Evolutionary conservation across 371 early-diverging fungal species (phyloP).

Genomic region (Sporodiniella umbellata): DNA sequence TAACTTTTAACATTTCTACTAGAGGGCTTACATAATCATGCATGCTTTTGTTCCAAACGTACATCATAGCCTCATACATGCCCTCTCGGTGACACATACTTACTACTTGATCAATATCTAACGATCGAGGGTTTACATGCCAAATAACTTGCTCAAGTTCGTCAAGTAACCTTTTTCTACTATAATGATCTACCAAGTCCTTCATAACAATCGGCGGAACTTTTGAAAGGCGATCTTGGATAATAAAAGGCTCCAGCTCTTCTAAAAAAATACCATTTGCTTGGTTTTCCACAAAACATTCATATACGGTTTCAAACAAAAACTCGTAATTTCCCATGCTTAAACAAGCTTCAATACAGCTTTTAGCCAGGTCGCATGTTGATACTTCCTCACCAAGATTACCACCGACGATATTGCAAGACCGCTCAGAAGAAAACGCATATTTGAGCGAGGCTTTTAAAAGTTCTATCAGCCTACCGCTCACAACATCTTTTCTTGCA

Average conservation of each 20-base stretch:
- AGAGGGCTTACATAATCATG: slow-evolving; percentile 78
- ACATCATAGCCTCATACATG: slow-evolving; percentile 73
- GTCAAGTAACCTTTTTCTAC: slow-evolving; percentile 49
- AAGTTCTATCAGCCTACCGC: slow-evolving; percentile 69
- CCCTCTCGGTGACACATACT: slow-evolving; percentile 61
- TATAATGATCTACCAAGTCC: slow-evolving; percentile 62
- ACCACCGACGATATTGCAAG: slow-evolving; percentile 40
- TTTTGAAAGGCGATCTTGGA: slow-evolving; percentile 54
- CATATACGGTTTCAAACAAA: slow-evolving; percentile 73
- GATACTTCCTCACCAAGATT: slow-evolving; percentile 43
- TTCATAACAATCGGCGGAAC: slow-evolving; percentile 71
- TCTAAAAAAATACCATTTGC: slow-evolving; percentile 63
- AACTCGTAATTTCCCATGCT: slow-evolving; percentile 65
- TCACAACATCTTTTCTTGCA: slow-evolving; percentile 55
- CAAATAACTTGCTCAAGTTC: slow-evolving; percentile 73
- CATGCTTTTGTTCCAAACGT: slow-evolving; percentile 74
- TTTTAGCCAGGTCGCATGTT: slow-evolving; percentile 55
- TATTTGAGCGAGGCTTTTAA: slow-evolving; percentile 66
- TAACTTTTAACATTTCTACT: slow-evolving; percentile 66
- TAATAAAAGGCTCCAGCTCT: slow-evolving; percentile 62
- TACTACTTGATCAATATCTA: slow-evolving; percentile 76
- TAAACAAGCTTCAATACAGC: slow-evolving; percentile 67
- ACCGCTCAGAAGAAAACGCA: slow-evolving; percentile 55
- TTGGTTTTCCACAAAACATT: slow-evolving; percentile 60
- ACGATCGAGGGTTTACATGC: slow-evolving; percentile 65